A percentile compares a stretch with the other conserved stretches of the same genome.
These are phyloP conservation scores for Furcasterigmium furcatum DNA, from an alignment of 2,329 filamentous ascomycete species.

Conservation along the genomic window DNA sequence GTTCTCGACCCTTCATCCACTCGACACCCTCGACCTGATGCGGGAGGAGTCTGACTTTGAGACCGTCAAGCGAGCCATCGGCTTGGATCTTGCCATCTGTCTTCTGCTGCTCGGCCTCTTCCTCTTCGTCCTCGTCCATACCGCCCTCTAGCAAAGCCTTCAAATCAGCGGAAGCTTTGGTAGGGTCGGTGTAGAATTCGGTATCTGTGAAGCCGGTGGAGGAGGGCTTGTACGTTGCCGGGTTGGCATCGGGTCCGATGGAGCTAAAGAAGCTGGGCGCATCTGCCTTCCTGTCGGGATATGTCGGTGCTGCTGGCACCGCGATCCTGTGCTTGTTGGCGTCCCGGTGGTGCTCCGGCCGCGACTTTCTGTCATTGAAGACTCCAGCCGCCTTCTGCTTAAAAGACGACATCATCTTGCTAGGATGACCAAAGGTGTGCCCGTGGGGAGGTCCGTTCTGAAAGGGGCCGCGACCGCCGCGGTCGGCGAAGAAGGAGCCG, in stretches of 20 bases:
- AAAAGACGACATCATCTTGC: constrained; percentile 44
- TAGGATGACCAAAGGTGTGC: constrained; percentile 29
- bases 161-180: constrained; percentile 70
- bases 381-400: constrained; percentile 52
- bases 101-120: constrained; percentile 16
- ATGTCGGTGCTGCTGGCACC: constrained; percentile 44
- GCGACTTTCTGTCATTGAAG: constrained; percentile 51
- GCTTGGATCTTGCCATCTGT: constrained; percentile 24
- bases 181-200: constrained; percentile 64
- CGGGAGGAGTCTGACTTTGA: constrained; percentile 84
- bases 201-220: constrained; percentile 30
- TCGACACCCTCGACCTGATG: constrained; percentile 92
- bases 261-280: constrained; percentile 48
- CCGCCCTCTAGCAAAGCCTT: constrained; percentile 81
- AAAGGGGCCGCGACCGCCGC: constrained; percentile 7
- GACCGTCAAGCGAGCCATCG: constrained; percentile 64
- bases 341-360: constrained; percentile 55
- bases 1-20: constrained; percentile 94
- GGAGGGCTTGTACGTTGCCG: constrained; percentile 26
- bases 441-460: constrained; percentile 9
- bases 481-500: constrained; percentile 12
- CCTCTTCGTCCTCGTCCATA: constrained; percentile 70
- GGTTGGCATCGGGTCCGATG: constrained; percentile 19
- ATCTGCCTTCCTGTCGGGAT: constrained; percentile 43
- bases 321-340: constrained; percentile 36